Base-by-base conservation (phyloP, 108 stramenopile genomes). In the Nitzschia sp. region DNA sequence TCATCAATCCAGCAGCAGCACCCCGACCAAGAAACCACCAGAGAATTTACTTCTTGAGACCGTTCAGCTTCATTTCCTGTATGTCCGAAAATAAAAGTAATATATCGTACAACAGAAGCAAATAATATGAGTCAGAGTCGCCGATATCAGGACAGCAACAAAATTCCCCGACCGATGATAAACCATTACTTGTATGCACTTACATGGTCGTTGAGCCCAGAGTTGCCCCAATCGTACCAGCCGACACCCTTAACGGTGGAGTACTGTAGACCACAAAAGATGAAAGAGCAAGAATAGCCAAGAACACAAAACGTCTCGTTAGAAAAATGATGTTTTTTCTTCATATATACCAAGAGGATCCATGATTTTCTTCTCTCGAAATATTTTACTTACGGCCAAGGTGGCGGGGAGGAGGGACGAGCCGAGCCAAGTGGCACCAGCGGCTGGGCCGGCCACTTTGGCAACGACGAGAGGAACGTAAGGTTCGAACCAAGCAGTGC, bases 141-240 rank as follows among this genome's bases (percentile, higher is more conserved):
- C 13, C 38, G 13, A 13, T 50, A n/a, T n/a, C n/a, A n/a, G n/a
- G n/a, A n/a, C n/a, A n/a, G n/a, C n/a, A n/a, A 50, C 48, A 50
- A 50, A 5, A n/a, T 50, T 41, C 13, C 38, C 38, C 6, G 38
- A 11, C 38, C 6, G 13, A 41, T 41, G 38, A 13, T 41, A 6
- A 41, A 41, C 13, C 11, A 6, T 41, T 41, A 41, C 38, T 41
- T 11, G 38, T n/a, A 48, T 41, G 48, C 48, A 50, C 48, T 53
- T 58, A 79, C 84, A 38, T 67, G 72, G 27, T 78, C 84, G 59
- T 79, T 85, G 71, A 85, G 65, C 5, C 84, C 84, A 67, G 36
- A 29, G 48, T 85, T 79, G n/a, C 84, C 84, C 84, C 84, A 85
- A 58, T 85, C 84, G 58, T 81, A 56, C 84, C 84, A 85, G 6